Evolutionary conservation across 1,284 basidiomycete genomes (phyloP), one percentile per base, ranked within the genome.

Genomic region (Mycena sp.): DNA sequence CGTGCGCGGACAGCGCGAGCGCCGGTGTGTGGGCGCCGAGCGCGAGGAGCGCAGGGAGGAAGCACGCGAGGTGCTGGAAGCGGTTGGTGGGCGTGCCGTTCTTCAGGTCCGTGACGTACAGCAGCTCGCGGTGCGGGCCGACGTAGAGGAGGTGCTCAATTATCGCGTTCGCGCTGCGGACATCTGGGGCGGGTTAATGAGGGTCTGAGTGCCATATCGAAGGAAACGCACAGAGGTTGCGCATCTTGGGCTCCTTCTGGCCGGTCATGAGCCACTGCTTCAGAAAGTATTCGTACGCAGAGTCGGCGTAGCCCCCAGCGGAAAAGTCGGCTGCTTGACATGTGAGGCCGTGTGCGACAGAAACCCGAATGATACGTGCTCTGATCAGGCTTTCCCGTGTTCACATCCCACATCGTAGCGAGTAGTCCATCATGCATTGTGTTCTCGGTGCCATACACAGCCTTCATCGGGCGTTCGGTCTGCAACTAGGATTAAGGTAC

Each of bases 51-150:
- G 88, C 91, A 0, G 90, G 87, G 51, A 92, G 82, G 80, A 91
- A 93, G 74, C 91, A 93, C 4, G 89, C 85, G 60, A 93, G 81
- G 70, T 93, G 91, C 68, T 93, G 88, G 57, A 90, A 84, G 23
- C 71, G 76, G 66, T 89, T 83, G 9, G 80, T 77, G 5, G 83
- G 79, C 19, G 62, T 67, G 10, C 71, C 76, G 46, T 64, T 69
- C 40, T 70, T 63, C 12, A 81, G 77, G 69, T 91, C 88, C 12
- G 88, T 89, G 23, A 87, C 85, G 71, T 91, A 93, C 60, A 93
- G 82, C 5, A 93, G 80, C 12, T 84, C 72, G 14, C 91, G 88
- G 1, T 73, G 81, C 2, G 87, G 83, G 0, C 88, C 83, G 40
- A 92, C 61, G 71, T 84, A 91, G 25, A 92, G 78, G 46, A 93